Conservation (phyloP, 345 rosid genomes). For the Sisymbrium altissimum region DNA sequence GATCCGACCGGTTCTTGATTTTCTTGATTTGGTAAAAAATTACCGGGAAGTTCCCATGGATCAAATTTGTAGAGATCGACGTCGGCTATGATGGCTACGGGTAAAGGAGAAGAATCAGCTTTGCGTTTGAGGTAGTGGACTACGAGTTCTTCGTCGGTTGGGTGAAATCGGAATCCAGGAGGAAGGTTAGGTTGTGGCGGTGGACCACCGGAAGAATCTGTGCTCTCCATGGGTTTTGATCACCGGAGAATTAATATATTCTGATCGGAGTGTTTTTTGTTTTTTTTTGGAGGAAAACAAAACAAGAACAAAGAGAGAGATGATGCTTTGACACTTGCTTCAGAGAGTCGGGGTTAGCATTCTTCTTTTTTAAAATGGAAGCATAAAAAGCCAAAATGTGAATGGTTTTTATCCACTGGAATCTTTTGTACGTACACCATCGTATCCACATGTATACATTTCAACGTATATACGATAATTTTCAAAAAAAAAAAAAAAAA, state of each 20-base stretch:
- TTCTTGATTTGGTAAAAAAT: background rate
- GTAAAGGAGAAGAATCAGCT: slow-evolving; percentile 65
- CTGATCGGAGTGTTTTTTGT: slow-evolving; percentile 1
- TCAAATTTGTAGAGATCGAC: slow-evolving; percentile 91
- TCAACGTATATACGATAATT: too few relatives aligned
- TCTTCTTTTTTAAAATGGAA: background rate
- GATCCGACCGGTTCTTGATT: background rate
- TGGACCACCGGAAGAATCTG: slow-evolving; percentile 65
- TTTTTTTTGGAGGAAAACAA: too few relatives aligned
- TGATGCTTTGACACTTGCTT: background rate
- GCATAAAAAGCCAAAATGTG: slow-evolving; percentile 13
- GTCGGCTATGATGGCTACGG: slow-evolving; percentile 83
- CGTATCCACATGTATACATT: slow-evolving; percentile 11
- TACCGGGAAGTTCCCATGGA: slow-evolving; percentile 99
- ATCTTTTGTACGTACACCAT: slow-evolving; percentile 24
- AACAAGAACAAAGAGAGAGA: background rate
- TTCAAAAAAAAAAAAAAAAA: too few relatives aligned
- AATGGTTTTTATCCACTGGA: slow-evolving; percentile 10
- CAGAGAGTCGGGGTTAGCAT: slow-evolving; percentile 16
- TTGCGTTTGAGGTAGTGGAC: slow-evolving; percentile 91
- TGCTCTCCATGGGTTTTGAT: slow-evolving; percentile 59
- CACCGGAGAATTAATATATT: background rate
- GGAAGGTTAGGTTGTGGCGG: slow-evolving; percentile 84
- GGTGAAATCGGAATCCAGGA: slow-evolving; percentile 97
- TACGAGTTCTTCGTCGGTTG: slow-evolving; percentile 96